Evolutionary conservation across 805 yeast species (phyloP), one percentile per base, ranked within the genome.

Genomic region (Debaryomyces prosopidis): DNA sequence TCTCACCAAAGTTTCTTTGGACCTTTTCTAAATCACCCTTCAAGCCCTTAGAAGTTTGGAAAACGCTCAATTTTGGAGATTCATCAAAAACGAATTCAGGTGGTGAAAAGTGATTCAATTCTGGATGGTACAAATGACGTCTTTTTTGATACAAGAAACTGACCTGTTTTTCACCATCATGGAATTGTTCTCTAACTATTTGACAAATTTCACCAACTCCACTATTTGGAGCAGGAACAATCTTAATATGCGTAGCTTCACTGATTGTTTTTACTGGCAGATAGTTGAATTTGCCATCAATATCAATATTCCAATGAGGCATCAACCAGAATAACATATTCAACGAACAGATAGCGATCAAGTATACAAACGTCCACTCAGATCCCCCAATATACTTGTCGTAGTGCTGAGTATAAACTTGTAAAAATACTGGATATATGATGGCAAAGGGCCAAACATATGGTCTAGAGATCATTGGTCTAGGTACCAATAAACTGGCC

Each of bases 341-440:
- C 47, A 86, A 49, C 2, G 96, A 81, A 31, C 85, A 64, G 42
- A 91, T 74, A 5, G 90, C 65, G 48, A 95, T 85, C 18, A 89
- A 71, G 59, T 81, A 91, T 31, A 92, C 94, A 64, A 88, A 89
- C 0, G 98, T 94, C 98, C 99, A 94, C 69, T 92, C 99, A 38
- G 85, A 78, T 19, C 97, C 97, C 37, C 79, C 86, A 58, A 92
- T 86, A 62, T 88, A 88, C 46, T 68, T 73, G 46, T 92, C 98
- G 65, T 92, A 92, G 46, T 84, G 80, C 48, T 70, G 68, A 47
- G 65, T 57, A 63, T 87, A 92, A 33, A 88, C 63, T 57, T 86
- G 81, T 43, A 71, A 69, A 63, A 87, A 88, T 15, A 77, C 59
- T 5, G 96, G 96, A 62, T 92, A 92, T 37, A 89, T 66, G 38